Percentiles rank a stretch among this genome's conserved stretches.
Conservation (phyloP, 768 basidiomycete species). For the Rhodosporidiobolus sp. region DNA sequence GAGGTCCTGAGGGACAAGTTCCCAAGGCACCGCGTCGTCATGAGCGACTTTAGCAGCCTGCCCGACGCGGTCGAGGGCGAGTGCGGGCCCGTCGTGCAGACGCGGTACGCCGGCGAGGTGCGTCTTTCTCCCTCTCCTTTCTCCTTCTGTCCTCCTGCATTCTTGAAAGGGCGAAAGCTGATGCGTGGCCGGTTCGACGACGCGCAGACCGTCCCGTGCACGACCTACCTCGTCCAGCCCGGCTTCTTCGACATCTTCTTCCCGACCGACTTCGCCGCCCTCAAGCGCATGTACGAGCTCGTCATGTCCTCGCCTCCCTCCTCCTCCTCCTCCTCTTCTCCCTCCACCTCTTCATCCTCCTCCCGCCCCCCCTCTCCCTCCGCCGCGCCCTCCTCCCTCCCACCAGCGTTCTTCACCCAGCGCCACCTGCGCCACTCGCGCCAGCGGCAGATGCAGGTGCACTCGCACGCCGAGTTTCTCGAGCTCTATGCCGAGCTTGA, state of each 20-base stretch:
- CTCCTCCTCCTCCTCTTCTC: conserved; percentile 38
- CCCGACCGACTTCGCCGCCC: conserved; percentile 79
- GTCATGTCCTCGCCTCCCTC: conserved; percentile 53
- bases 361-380: conserved; percentile 19
- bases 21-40: conserved; percentile 86
- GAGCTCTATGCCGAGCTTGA: conserved; percentile 73
- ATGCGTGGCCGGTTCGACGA: too few species aligned
- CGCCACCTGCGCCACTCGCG: conserved; percentile 46
- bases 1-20: conserved; percentile 76
- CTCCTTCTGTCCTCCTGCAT: background rate
- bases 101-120: conserved; percentile 75
- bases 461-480: conserved; percentile 84
- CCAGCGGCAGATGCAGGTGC: conserved; percentile 74
- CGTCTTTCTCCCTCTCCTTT: background rate
- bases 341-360: conserved; percentile 42
- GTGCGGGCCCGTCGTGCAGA: conserved; percentile 91
- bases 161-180: too few species aligned
- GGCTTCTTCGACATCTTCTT: conserved; percentile 99
- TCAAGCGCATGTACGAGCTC: conserved; percentile 87
- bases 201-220: conserved; percentile 63
- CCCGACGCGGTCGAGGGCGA: conserved; percentile 77
- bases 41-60: conserved; percentile 85
- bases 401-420: conserved; percentile 40
- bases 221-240: conserved; percentile 84
- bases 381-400: conserved; percentile 34